A percentile compares a stretch with the other conserved stretches of the same genome.
phyloP scores from a whole-genome alignment of 108 stramenopile species.

The Nannochloropsis salina region DNA sequence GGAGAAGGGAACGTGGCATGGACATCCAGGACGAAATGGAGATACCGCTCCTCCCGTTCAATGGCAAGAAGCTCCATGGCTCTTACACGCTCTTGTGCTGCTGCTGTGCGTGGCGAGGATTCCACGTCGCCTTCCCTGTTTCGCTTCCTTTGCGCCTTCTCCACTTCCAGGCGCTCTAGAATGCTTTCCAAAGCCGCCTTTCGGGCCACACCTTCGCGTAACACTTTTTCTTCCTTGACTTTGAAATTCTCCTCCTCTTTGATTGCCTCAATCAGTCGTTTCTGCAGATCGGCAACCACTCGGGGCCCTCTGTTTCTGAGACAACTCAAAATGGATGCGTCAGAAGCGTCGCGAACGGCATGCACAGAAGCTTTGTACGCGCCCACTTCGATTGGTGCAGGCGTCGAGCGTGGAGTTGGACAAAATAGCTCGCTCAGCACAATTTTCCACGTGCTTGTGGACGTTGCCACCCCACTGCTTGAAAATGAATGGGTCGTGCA shows the following conservation, averaged over 20 bases:
- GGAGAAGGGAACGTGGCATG: too few relatives aligned
- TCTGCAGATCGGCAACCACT: not conserved
- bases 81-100: too few relatives aligned
- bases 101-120: too few relatives aligned
- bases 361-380: not conserved
- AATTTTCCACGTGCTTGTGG: not conserved
- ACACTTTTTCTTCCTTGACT: slow-evolving; percentile 1
- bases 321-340: not conserved
- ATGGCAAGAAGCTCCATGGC: too few relatives aligned
- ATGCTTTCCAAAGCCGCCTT: not conserved
- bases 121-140: too few relatives aligned
- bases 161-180: not conserved
- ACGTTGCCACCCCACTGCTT: not conserved
- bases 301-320: not conserved
- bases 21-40: too few relatives aligned
- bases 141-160: not conserved
- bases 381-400: not conserved
- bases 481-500: too few relatives aligned
- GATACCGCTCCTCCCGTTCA: too few relatives aligned
- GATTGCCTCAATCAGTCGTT: not conserved
- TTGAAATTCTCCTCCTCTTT: not conserved
- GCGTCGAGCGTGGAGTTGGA: not conserved
- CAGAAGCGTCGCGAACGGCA: not conserved
- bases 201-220: not conserved
- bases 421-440: slow-evolving; percentile 1